Evolutionary conservation across 73 alveolate species (phyloP), one percentile per base, ranked within the genome.

Genomic region (Symbiodinium natans): DNA sequence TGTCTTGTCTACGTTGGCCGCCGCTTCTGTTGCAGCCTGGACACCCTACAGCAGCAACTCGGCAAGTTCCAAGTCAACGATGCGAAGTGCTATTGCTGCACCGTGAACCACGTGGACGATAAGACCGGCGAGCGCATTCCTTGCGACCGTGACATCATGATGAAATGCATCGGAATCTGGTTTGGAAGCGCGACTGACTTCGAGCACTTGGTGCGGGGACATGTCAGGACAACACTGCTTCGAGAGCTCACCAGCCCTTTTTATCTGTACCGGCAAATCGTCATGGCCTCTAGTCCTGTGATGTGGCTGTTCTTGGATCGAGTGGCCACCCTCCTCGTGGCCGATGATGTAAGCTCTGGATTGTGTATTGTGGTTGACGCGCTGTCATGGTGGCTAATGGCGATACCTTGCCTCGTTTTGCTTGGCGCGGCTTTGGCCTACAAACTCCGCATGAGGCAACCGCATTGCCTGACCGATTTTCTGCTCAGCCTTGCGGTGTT

Each of bases 21-120:
- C 21, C 68, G n/a, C 68, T 52, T 52, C 68, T 52, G 68, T 52
- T 52, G 68, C 68, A 52, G 68, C 68, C 68, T 52, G 68, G 68
- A 52, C 68, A 52, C 68, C 68, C 68, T 52, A 10, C 68, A 52
- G 71, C 71, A 52, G 71, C 71, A 52, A 15, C 71, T 52, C 71
- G 71, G 71, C 71, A 52, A 52, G 71, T 68, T 68, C 82, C 82
- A n/a, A n/a, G 39, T 68, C 39, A 6, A 68, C 39, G 82, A 68
- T 68, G 82, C 82, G 25, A 25, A 68, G 82, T 68, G 82, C 82
- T 68, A 68, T 0, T 68, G 82, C 39, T 68, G 82, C 82, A 68
- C 82, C 82, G 82, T 68, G 82, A 68, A 68, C 82, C 82, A 68
- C 82, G 21, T n/a, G 39, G 36, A 68, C 82, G 39, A 25, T 68